These are phyloP conservation scores for Fraxinus albicans DNA, from an alignment of 305 asterid species.

Conservation along the genomic window DNA sequence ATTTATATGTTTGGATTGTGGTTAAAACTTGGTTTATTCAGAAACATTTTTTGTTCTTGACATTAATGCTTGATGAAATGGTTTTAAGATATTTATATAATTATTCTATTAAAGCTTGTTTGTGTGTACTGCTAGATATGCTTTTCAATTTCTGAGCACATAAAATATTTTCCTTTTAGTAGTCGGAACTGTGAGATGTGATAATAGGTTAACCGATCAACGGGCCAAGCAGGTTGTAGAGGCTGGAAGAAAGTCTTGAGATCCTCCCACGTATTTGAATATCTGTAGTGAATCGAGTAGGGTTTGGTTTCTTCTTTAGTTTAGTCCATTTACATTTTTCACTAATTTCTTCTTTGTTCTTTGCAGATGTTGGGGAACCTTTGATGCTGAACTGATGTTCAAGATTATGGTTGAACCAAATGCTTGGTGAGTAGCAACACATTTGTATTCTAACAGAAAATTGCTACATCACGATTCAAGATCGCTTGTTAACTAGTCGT, in stretches of 20 bases:
- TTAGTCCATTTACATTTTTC: background rate
- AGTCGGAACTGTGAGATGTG: background rate
- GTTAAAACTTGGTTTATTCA: background rate
- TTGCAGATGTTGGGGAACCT: background rate
- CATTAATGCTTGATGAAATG: background rate
- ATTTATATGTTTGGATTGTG: background rate
- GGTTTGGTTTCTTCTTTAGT: background rate
- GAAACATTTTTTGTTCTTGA: background rate
- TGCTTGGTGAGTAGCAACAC: background rate
- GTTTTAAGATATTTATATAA: background rate
- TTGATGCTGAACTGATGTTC: background rate
- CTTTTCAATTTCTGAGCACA: background rate
- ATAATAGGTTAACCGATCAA: background rate
- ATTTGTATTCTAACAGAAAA: background rate
- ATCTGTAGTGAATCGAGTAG: background rate
- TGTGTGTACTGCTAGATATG: background rate
- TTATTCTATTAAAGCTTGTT: background rate
- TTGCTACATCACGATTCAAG: background rate
- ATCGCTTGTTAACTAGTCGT: background rate
- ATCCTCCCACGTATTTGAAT: too few relatives aligned
- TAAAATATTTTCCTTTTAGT: background rate
- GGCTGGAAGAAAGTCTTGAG: background rate
- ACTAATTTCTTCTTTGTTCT: background rate
- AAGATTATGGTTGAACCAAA: background rate
- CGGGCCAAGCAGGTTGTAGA: background rate